phyloP scores from a whole-genome alignment of 129 eudicot species.

The Chrysanthemum makinoi region DNA sequence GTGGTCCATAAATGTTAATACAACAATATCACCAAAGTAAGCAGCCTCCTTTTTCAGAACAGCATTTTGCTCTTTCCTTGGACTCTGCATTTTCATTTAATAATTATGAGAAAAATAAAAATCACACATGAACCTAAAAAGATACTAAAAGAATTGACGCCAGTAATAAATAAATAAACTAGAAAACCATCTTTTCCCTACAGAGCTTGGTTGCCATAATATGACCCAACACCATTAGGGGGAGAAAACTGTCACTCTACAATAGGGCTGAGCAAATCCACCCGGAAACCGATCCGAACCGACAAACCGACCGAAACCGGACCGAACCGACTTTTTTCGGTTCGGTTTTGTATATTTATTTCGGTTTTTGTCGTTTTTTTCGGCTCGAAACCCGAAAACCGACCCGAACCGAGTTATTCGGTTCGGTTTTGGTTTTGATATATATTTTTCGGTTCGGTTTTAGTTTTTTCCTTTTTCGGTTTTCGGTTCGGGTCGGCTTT shows the following conservation, averaged over 20 bases:
- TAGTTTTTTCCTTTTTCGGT: too few species aligned
- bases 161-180: background rate
- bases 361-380: too few species aligned
- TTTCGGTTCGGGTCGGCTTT: too few species aligned
- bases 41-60: conserved; percentile 88
- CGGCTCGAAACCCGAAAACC: too few species aligned
- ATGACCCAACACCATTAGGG: background rate
- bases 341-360: too few species aligned
- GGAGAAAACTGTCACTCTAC: background rate
- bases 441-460: too few species aligned
- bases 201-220: background rate
- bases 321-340: too few species aligned
- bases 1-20: conserved; percentile 87
- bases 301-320: too few species aligned
- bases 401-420: too few species aligned
- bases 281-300: too few species aligned
- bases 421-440: too few species aligned
- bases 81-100: conserved; percentile 48
- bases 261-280: too few species aligned
- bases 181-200: background rate
- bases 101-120: conserved; percentile 12
- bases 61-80: conserved; percentile 86
- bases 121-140: conserved; percentile 1
- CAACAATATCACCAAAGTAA: conserved; percentile 88
- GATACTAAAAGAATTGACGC: background rate